These are phyloP conservation scores for Penicillium paxilli DNA, from an alignment of 495 filamentous ascomycete genomes.

Conservation along the genomic window DNA sequence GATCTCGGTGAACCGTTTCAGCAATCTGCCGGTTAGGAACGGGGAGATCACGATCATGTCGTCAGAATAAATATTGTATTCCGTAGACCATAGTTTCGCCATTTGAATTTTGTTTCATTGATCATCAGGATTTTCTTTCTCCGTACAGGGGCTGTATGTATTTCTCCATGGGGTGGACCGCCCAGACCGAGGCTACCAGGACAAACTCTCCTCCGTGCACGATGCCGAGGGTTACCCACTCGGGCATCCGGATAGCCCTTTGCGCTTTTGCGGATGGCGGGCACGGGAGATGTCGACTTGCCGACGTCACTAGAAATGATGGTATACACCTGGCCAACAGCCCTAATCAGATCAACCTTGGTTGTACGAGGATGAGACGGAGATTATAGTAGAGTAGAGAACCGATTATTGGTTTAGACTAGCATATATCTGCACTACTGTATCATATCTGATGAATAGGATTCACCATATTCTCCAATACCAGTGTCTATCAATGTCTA, in stretches of 20 bases:
- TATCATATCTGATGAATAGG: neutral
- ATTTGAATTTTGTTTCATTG: no score
- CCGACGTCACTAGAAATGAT: constrained; percentile 35
- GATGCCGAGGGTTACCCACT: constrained; percentile 19
- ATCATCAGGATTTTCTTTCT: no score
- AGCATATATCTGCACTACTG: no score
- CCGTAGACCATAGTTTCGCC: no score
- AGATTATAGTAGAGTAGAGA: neutral
- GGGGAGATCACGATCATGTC: neutral
- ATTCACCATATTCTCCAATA: neutral
- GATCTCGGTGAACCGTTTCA: constrained; percentile 30
- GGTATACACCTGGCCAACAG: neutral
- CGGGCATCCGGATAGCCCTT: constrained; percentile 20
- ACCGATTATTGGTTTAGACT: no score
- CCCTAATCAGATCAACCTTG: neutral
- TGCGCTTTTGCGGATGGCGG: neutral
- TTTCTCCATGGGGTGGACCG: neutral
- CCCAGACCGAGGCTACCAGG: constrained; percentile 1
- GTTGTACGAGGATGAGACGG: neutral
- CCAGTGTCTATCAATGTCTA: no score
- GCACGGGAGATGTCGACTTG: constrained; percentile 29
- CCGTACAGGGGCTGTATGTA: neutral
- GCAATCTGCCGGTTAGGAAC: constrained; percentile 14
- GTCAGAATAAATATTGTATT: neutral
- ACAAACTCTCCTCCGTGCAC: neutral